Conservation (phyloP, 2,329 filamentous ascomycete genomes). For the Fusarium goolgardi region DNA sequence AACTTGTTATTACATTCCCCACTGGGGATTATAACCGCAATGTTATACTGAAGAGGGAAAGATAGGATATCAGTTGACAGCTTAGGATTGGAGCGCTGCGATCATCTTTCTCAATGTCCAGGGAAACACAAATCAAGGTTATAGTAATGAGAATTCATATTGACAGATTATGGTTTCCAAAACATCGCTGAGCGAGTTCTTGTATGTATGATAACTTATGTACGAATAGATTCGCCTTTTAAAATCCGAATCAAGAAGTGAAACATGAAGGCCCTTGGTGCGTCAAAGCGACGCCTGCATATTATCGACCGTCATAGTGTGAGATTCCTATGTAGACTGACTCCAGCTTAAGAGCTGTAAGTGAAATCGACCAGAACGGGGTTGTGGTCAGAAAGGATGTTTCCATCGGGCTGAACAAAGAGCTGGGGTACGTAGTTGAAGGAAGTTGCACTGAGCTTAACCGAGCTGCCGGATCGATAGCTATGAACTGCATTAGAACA, state of each 20-base stretch:
- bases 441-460: constrained; percentile 59
- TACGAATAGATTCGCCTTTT: background rate
- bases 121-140: background rate
- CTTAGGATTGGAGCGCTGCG: too few species aligned
- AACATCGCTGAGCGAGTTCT: background rate
- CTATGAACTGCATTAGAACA: constrained; percentile 4
- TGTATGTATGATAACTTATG: background rate
- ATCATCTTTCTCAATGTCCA: background rate
- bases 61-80: background rate
- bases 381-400: constrained; percentile 72
- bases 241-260: background rate
- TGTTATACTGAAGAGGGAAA: background rate
- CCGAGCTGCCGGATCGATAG: constrained; percentile 63
- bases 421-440: constrained; percentile 66
- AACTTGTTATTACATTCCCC: background rate
- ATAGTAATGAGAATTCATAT: rapidly evolving
- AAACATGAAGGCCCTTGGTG: background rate
- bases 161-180: background rate
- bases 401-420: constrained; percentile 69
- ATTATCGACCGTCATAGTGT: too few species aligned
- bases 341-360: background rate
- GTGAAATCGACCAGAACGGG: constrained; percentile 68
- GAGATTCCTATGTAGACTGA: background rate
- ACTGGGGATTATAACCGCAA: background rate
- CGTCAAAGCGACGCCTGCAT: too few species aligned